Evolutionary conservation across 805 yeast species (phyloP).

Genomic region (Ogataea pini): DNA sequence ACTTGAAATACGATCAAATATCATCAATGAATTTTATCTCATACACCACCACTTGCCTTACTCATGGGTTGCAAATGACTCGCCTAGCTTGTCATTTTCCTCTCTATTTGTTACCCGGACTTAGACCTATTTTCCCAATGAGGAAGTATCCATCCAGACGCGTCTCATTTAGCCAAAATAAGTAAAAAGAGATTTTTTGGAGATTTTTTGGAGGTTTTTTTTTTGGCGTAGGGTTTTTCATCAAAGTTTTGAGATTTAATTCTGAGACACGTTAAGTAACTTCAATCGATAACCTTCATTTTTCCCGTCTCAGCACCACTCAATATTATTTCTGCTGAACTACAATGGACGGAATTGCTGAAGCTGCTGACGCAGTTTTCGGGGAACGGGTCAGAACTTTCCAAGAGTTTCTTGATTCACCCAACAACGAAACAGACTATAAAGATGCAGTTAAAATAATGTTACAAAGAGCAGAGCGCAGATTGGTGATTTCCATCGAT

Average conservation of each 20-base stretch:
- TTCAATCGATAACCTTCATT: no score
- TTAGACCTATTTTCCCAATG: neutral
- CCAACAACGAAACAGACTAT: slow-evolving; percentile 58
- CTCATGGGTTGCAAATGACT: no score
- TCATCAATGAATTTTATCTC: no score
- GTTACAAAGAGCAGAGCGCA: slow-evolving; percentile 63
- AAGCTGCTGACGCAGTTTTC: slow-evolving; percentile 43
- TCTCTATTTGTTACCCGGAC: no score
- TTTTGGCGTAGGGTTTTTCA: slow-evolving; percentile 6
- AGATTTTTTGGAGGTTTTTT: neutral
- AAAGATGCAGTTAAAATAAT: slow-evolving; percentile 69
- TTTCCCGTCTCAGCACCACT: neutral
- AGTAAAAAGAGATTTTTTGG: slow-evolving; percentile 6
- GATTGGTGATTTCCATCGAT: slow-evolving; percentile 78
- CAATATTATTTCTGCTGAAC: neutral
- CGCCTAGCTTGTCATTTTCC: no score
- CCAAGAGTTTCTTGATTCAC: slow-evolving; percentile 75
- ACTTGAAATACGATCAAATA: no score
- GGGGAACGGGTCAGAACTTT: slow-evolving; percentile 86
- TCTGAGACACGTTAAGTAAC: slow-evolving; percentile 11
- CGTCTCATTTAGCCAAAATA: slow-evolving; percentile 9
- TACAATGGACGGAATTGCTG: slow-evolving; percentile 30
- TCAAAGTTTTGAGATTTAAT: slow-evolving; percentile 2
- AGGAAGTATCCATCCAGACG: slow-evolving; percentile 1
- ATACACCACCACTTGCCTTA: no score